phyloP scores from a whole-genome alignment of 2,329 filamentous ascomycete species.

The Xylaria sp. region DNA sequence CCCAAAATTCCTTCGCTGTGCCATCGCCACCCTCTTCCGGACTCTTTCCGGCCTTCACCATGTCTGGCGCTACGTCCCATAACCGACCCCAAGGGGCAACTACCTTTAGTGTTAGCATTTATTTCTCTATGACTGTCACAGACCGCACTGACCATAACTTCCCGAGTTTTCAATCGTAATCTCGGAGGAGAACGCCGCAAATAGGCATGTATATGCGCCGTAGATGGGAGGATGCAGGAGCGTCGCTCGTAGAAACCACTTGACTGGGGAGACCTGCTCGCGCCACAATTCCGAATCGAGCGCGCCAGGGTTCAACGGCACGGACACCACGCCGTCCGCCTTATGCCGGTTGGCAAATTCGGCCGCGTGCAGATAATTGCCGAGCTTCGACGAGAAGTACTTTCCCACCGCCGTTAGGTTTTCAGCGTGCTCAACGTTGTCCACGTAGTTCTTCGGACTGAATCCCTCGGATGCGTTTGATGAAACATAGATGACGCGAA shows the following conservation, averaged over 20 bases:
- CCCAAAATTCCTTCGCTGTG: slow-evolving; percentile 33
- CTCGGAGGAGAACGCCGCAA: slow-evolving; percentile 32
- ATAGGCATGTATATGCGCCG: slow-evolving; percentile 34
- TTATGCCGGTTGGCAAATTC: slow-evolving; percentile 36
- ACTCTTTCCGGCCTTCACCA: slow-evolving; percentile 25
- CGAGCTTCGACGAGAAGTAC: slow-evolving; percentile 40
- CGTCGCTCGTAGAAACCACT: slow-evolving; percentile 21
- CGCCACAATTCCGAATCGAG: slow-evolving; percentile 35
- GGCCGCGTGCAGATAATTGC: slow-evolving; percentile 36
- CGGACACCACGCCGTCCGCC: slow-evolving; percentile 34
- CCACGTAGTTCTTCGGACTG: slow-evolving; percentile 34
- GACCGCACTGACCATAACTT: slow-evolving; percentile 21
- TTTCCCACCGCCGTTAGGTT: slow-evolving; percentile 28
- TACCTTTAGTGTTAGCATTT: slow-evolving; percentile 5
- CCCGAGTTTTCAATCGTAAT: slow-evolving; percentile 32
- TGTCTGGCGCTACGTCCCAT: slow-evolving; percentile 21
- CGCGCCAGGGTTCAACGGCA: slow-evolving; percentile 38
- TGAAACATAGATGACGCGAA: slow-evolving; percentile 42
- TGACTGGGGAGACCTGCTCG: slow-evolving; percentile 15
- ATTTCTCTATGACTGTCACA: neutral
- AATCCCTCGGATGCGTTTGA: slow-evolving; percentile 30
- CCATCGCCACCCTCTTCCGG: slow-evolving; percentile 27
- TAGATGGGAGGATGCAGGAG: slow-evolving; percentile 31
- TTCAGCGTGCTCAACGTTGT: slow-evolving; percentile 38
- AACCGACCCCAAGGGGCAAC: slow-evolving; percentile 35